Evolutionary conservation across 2,329 filamentous ascomycete species (phyloP), one percentile per base, ranked within the genome.

Genomic region (Berkeleyomyces basicola): DNA sequence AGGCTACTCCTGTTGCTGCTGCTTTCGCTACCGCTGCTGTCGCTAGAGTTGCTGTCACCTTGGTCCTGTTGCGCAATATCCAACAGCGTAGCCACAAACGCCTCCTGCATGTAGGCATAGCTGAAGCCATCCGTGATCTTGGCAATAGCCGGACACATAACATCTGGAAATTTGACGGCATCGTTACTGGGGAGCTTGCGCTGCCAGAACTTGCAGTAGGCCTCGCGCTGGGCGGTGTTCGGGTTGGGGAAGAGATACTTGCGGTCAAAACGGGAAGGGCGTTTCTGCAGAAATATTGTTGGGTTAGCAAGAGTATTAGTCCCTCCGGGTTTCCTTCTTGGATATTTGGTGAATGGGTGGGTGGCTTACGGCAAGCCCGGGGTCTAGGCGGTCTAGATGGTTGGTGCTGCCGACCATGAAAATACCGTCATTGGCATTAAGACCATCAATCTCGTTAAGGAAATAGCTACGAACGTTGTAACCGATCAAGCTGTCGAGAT

Each of bases 21-120:
- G 43, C 43, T 9, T 4, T 16, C 43, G 42, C 42, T 31, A 31
- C 59, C 37, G 16, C 9, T n/a, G 14, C 40, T 37, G 4, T 40
- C 40, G 16, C 42, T 23, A 42, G 64, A 66, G 16, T 65, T 65
- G 7, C 67, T 64, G n/a, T 67, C 67, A 23, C 58, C 63, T 9
- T 66, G 57, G 0, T 66, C 66, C 4, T 68, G 63, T 3, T 73
- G 73, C 0, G 82, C 84, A 63, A 87, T 80, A 2, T 79, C 77
- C 36, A 87, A 72, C 61, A 87, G 69, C 2, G 80, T 78, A 0
- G 82, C 82, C 0, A 87, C 81, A 68, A 87, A 87, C 0, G 82
- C 83, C 70, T 87, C 84, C 68, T 87, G 83, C 71, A 87, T 79
- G 68, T 86, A 87, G 0, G 84, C 84, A 69, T 87, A 87, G 66